phyloP scores from a whole-genome alignment of 129 eudicot species.

The Tagetes patula region DNA sequence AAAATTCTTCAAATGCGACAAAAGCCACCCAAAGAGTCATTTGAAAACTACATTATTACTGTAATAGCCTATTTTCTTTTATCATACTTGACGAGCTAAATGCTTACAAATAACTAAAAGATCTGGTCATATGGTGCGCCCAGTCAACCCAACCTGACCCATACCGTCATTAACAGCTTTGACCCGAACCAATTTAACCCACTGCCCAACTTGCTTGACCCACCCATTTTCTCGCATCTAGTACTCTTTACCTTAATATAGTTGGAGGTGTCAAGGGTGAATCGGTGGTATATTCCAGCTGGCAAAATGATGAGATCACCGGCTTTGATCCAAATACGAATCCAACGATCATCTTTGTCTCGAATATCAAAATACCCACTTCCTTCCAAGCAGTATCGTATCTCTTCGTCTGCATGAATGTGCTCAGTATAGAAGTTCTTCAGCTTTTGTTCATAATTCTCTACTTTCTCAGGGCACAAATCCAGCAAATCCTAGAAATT shows the following conservation, averaged over 20 bases:
- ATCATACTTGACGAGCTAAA: background rate
- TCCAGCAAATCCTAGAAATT: slow-evolving; percentile 75
- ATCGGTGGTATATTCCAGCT: slow-evolving; percentile 92
- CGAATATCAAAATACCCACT: slow-evolving; percentile 94
- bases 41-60: background rate
- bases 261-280: slow-evolving; percentile 82
- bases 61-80: background rate
- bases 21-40: background rate
- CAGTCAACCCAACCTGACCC: background rate
- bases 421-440: slow-evolving; percentile 87
- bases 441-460: slow-evolving; percentile 84
- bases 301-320: slow-evolving; percentile 87
- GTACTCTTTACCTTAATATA: slow-evolving; percentile 71
- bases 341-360: slow-evolving; percentile 84
- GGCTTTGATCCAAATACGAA: slow-evolving; percentile 76
- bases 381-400: slow-evolving; percentile 90
- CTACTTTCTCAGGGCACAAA: slow-evolving; percentile 93
- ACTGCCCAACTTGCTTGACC: background rate
- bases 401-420: slow-evolving; percentile 87
- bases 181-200: background rate
- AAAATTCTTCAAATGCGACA: background rate
- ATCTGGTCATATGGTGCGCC: background rate
- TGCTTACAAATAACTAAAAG: background rate
- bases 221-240: background rate
- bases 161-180: background rate